Evolutionary conservation across 2,329 filamentous ascomycete genomes (phyloP), one percentile per base, ranked within the genome.

Genomic region (Cordyceps farinosa): DNA sequence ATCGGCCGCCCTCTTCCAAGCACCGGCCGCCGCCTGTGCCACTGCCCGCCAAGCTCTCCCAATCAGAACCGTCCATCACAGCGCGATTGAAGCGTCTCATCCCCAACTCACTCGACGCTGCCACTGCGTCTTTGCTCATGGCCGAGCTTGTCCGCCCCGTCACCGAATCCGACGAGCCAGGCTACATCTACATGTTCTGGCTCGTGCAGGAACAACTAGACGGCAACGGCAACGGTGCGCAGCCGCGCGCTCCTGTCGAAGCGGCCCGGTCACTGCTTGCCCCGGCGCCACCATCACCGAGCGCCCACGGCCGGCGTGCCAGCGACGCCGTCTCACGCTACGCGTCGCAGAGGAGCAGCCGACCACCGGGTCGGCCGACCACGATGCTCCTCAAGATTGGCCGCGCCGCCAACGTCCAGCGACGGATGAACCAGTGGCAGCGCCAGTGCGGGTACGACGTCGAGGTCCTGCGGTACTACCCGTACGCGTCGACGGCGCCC

Each of bases 161-260:
- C 42, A 70, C 74, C 1, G 84, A 93, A 52, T 92, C 91, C 0
- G 79, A 85, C 29, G 91, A 96, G 69, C 81, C 89, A 13, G 95
- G 95, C 44, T 99, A 95, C 78, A 98, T 99, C 68, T 99, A 99
- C 82, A 96, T 99, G 76, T 99, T 98, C 82, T 97, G 94, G 92
- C 83, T 97, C 29, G 97, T 92, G 0, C 87, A 92, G 38, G 68
- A 69, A 6, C 83, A 69, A 6, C 83, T 82, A 2, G 32, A 6
- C 6, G 7, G 9, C 22, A 5, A 34, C n/a, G 27, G 13, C 15
- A 7, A 47, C 13, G 30, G 85, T 8, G 73, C 81, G 0, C 53
- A 51, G 74, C 84, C 0, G 78, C 82, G 1, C 2, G 81, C 85
- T 0, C 81, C 87, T 0, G 79, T 80, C 42, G 87, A 86, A 66